Conservation (phyloP, 2,329 filamentous ascomycete genomes). For the Monilinia fructigena region DNA sequence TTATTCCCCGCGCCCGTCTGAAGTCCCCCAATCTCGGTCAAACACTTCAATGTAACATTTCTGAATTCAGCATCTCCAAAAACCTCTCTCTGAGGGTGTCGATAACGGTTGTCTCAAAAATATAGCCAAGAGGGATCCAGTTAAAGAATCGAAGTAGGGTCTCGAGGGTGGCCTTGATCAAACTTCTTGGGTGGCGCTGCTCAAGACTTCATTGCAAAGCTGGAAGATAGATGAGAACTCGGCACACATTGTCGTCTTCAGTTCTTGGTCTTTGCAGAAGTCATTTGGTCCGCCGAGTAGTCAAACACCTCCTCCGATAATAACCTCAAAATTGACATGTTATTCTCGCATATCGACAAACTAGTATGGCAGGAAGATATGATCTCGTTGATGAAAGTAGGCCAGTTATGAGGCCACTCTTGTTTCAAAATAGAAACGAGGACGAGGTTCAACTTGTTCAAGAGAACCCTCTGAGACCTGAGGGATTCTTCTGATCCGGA, state of each 20-base stretch:
- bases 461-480: constrained; percentile 77
- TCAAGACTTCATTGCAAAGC: constrained; percentile 92
- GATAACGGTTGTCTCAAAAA: constrained; percentile 96
- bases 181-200: constrained; percentile 83
- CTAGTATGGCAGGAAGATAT: constrained; percentile 93
- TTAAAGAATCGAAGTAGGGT: constrained; percentile 95
- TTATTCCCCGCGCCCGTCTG: constrained; percentile 73
- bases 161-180: constrained; percentile 95
- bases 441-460: constrained; percentile 98
- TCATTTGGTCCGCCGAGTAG: constrained; percentile 98
- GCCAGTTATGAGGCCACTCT: constrained; percentile 99
- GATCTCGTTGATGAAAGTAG: constrained; percentile 99
- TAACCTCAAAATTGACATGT: constrained; percentile 95
- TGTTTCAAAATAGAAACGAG: constrained; percentile 98
- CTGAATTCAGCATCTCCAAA: constrained; percentile 89
- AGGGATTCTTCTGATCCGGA: constrained; percentile 88
- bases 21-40: constrained; percentile 94
- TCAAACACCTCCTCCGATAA: constrained; percentile 98
- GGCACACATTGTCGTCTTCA: constrained; percentile 98
- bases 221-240: constrained; percentile 99
- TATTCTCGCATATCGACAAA: constrained; percentile 98
- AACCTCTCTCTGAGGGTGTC: constrained; percentile 91
- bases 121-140: constrained; percentile 98
- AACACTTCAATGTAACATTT: constrained; percentile 92
- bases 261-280: constrained; percentile 93